Conservation (phyloP, 2,329 filamentous ascomycete species). For the Neonectria hederae region DNA sequence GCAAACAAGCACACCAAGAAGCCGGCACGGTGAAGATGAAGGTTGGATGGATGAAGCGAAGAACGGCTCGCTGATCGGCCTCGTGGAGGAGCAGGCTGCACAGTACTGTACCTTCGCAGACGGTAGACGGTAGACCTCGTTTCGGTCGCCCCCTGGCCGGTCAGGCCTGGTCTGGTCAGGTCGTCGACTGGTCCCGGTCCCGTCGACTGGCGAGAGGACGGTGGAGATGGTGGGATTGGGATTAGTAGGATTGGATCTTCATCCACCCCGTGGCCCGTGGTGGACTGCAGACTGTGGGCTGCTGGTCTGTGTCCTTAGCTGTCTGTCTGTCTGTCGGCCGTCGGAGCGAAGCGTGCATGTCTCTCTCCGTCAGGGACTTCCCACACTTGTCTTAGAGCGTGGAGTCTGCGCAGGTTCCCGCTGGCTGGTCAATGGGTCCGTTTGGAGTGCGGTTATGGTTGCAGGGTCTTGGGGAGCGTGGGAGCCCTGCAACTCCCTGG, state of each 20-base stretch:
- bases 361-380: background rate
- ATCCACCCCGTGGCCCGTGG: conserved; percentile 15
- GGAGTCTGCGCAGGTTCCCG: conserved; percentile 10
- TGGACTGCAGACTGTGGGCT: background rate
- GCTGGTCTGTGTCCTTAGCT: conserved; percentile 10
- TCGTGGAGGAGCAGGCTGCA: conserved; percentile 15
- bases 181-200: background rate
- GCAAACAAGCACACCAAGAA: conserved; percentile 28
- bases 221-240: conserved; percentile 24
- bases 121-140: conserved; percentile 10
- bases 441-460: background rate
- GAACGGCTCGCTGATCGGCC: conserved; percentile 7
- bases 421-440: conserved; percentile 9
- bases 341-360: conserved; percentile 1
- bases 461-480: background rate
- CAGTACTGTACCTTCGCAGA: background rate
- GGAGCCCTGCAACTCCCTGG: background rate
- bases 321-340: conserved; percentile 3
- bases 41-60: conserved; percentile 24
- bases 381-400: conserved; percentile 7
- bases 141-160: conserved; percentile 20
- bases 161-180: conserved; percentile 19
- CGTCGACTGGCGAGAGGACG: conserved; percentile 15
- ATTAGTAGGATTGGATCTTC: conserved; percentile 25
- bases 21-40: conserved; percentile 11